Conservation (phyloP, 176 grass and related monocot genomes). For the Alopecurus myosuroides region DNA sequence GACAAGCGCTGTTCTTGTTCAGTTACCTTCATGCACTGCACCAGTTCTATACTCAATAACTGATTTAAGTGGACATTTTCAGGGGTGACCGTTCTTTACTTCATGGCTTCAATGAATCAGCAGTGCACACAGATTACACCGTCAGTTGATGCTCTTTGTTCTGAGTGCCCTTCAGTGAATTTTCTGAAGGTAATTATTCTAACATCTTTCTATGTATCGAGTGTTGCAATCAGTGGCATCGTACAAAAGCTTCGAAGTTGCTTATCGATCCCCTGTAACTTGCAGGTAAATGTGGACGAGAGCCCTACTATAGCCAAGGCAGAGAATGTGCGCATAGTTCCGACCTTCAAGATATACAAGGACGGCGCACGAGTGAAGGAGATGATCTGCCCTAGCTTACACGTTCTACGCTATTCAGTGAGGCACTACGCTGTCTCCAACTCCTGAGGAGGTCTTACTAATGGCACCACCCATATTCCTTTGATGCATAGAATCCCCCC, state of each 20-base stretch:
- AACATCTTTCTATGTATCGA: neutral
- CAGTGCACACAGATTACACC: slow-evolving; percentile 43
- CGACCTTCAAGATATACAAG: slow-evolving; percentile 78
- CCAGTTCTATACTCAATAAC: neutral
- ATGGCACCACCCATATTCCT: neutral
- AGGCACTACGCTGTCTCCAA: slow-evolving; percentile 66
- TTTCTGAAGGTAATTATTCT: slow-evolving; percentile 68
- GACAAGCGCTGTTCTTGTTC: neutral
- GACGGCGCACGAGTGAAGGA: slow-evolving; percentile 52
- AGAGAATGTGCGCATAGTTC: slow-evolving; percentile 55
- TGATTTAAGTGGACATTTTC: neutral
- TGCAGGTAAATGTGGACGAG: slow-evolving; percentile 56
- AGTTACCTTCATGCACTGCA: neutral
- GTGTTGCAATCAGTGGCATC: neutral
- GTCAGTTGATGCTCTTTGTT: slow-evolving; percentile 54
- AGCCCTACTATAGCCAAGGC: slow-evolving; percentile 39
- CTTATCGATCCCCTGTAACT: neutral
- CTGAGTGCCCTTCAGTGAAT: slow-evolving; percentile 45
- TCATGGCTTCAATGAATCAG: slow-evolving; percentile 42
- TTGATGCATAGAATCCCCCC: slow-evolving; percentile 17
- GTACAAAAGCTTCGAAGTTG: neutral
- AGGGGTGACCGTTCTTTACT: slow-evolving; percentile 62
- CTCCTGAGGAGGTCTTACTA: slow-evolving; percentile 20
- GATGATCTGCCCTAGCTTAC: slow-evolving; percentile 60
- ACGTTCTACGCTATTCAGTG: slow-evolving; percentile 51